phyloP scores from a whole-genome alignment of 2,329 filamentous ascomycete genomes.

The Trichoderma koningiopsis region DNA sequence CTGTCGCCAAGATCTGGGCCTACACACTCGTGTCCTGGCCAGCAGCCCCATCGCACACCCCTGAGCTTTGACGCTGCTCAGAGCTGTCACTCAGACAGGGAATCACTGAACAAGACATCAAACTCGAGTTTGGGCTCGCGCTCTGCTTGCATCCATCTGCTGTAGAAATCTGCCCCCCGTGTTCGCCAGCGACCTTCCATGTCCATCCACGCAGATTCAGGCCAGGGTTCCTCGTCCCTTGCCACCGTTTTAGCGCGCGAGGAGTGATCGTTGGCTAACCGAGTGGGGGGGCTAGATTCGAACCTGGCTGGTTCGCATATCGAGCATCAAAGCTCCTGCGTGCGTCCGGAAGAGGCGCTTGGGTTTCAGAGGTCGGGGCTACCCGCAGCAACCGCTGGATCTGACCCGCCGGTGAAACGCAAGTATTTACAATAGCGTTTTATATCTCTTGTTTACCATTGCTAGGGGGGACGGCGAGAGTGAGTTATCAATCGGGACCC shows the following conservation, averaged over 20 bases:
- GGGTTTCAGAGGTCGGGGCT: conserved; percentile 25
- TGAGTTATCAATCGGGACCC: background rate
- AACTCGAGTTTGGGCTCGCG: background rate
- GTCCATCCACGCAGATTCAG: background rate
- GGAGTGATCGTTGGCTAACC: conserved; percentile 21
- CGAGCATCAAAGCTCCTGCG: conserved; percentile 8
- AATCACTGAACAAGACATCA: background rate
- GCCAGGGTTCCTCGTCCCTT: conserved; percentile 13
- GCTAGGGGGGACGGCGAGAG: background rate
- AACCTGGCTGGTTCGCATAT: conserved; percentile 26
- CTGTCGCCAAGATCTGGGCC: background rate
- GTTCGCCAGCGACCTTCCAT: background rate
- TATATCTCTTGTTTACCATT: background rate
- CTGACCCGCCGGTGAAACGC: conserved; percentile 2
- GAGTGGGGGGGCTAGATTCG: conserved; percentile 17
- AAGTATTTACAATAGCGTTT: background rate
- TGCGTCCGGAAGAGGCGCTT: conserved; percentile 17
- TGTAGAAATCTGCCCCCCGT: background rate
- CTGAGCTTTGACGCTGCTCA: background rate
- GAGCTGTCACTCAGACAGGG: background rate
- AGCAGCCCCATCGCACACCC: background rate
- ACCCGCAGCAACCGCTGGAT: conserved; percentile 17
- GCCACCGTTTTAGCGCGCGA: conserved; percentile 19
- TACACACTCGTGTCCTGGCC: no score
- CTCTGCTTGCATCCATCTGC: background rate